Evolutionary conservation across 2,329 filamentous ascomycete species (phyloP).

Genomic region (Arthrobotrys iridis): DNA sequence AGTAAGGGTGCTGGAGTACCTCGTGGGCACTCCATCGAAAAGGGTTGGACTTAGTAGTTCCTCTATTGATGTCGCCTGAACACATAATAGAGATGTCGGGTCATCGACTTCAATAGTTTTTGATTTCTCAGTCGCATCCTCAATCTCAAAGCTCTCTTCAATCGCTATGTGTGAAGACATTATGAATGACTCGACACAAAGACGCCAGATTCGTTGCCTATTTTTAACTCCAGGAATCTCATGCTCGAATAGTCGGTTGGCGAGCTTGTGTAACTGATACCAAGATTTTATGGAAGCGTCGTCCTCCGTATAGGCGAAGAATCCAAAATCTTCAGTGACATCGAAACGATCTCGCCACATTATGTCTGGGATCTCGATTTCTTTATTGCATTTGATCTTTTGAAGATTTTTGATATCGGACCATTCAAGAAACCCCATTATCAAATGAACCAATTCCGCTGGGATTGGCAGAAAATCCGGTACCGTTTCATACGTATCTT

Average conservation of each 20-base stretch:
- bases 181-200: not conserved
- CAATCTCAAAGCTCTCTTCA: not conserved
- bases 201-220: not conserved
- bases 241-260: not conserved
- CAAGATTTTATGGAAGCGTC: not conserved
- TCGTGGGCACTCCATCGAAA: not conserved
- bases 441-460: not conserved
- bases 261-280: not conserved
- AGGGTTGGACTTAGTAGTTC: not conserved
- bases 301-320: not conserved
- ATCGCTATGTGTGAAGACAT: not conserved
- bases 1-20: not conserved
- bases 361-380: not conserved
- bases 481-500: not conserved
- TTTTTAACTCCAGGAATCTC: not conserved
- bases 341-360: not conserved
- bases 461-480: slow-evolving; percentile 2
- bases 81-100: not conserved
- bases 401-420: not conserved
- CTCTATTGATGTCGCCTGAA: not conserved
- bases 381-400: not conserved
- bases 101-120: not conserved
- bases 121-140: not conserved
- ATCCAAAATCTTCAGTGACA: not conserved
- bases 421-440: not conserved